Percentiles rank a stretch among this genome's conserved stretches.
Evolutionary conservation across 805 yeast genomes (phyloP).

Genomic region (Candida parachauliodes): DNA sequence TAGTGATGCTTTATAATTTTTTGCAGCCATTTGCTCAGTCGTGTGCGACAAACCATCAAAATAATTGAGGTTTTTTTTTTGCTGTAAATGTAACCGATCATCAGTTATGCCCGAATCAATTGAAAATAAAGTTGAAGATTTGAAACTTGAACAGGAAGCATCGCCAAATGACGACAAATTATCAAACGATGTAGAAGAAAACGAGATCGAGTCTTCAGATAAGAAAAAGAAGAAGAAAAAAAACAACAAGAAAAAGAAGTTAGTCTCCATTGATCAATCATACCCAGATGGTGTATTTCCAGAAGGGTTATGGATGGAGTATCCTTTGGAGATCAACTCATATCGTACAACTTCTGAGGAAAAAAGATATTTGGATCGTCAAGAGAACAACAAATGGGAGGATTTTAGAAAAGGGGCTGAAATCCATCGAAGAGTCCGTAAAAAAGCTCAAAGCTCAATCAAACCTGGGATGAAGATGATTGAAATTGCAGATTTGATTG

Average conservation of each 20-base stretch:
- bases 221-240: constrained; percentile 39
- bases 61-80: background rate
- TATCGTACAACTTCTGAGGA: constrained; percentile 85
- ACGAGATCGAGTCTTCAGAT: constrained; percentile 22
- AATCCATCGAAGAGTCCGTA: constrained; percentile 87
- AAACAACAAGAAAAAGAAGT: constrained; percentile 49
- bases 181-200: constrained; percentile 2
- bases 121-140: constrained; percentile 12
- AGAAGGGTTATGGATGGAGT: constrained; percentile 84
- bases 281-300: constrained; percentile 77
- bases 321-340: constrained; percentile 59
- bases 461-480: constrained; percentile 91
- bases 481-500: constrained; percentile 86
- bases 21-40: background rate
- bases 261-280: constrained; percentile 60
- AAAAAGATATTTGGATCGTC: constrained; percentile 70
- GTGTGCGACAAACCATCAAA: background rate
- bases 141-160: constrained; percentile 10
- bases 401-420: constrained; percentile 96
- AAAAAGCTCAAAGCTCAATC: constrained; percentile 66
- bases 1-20: too few relatives aligned
- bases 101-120: background rate
- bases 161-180: background rate
- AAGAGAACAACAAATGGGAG: constrained; percentile 62
- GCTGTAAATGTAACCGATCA: constrained; percentile 3